These are phyloP conservation scores for Fusarium verrucosum DNA, from an alignment of 2,329 filamentous ascomycete genomes.

Conservation along the genomic window DNA sequence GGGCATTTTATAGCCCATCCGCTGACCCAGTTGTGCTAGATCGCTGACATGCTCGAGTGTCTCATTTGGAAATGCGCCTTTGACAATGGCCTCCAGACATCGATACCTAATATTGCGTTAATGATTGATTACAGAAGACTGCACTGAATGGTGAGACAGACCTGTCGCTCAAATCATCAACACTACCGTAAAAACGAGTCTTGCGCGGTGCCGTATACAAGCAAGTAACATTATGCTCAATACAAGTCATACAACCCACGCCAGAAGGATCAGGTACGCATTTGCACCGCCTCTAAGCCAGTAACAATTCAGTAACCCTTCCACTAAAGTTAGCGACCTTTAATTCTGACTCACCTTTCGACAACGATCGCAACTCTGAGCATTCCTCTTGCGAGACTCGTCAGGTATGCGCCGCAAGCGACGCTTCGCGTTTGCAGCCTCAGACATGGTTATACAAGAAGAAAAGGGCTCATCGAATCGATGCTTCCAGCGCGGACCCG, in stretches of 20 bases:
- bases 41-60: constrained; percentile 43
- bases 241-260: constrained; percentile 47
- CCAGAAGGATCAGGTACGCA: constrained; percentile 47
- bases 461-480: constrained; percentile 30
- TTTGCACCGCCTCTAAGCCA: constrained; percentile 44
- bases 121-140: neutral
- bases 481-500: constrained; percentile 15
- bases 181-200: constrained; percentile 51
- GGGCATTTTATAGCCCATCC: constrained; percentile 49
- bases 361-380: constrained; percentile 51
- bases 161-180: constrained; percentile 51
- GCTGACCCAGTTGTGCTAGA: constrained; percentile 45
- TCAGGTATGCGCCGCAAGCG: constrained; percentile 49
- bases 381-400: constrained; percentile 48
- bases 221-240: constrained; percentile 47
- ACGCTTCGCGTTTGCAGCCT: constrained; percentile 42
- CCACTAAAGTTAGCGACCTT: no score
- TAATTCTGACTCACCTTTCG: constrained; percentile 41
- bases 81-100: constrained; percentile 51
- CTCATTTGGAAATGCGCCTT: constrained; percentile 48
- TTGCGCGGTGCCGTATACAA: constrained; percentile 49
- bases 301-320: neutral
- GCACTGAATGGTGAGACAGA: constrained; percentile 12
- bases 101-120: constrained; percentile 42
- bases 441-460: constrained; percentile 5